phyloP scores from a whole-genome alignment of 1,284 basidiomycete species.

The Cryptococcus sp. region DNA sequence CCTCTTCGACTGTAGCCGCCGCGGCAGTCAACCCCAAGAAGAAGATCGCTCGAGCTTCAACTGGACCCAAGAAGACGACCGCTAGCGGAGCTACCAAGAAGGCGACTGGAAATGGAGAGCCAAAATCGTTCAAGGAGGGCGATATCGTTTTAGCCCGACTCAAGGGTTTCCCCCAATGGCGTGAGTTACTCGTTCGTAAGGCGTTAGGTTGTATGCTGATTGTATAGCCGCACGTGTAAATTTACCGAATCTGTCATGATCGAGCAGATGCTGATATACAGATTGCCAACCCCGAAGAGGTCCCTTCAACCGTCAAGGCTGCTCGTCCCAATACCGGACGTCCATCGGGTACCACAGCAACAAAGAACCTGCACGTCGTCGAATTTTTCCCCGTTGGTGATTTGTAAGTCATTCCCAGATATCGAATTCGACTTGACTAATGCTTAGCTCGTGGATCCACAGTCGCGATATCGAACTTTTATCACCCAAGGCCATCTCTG shows the following conservation, averaged over 20 bases:
- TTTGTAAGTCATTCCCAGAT: constrained; percentile 59
- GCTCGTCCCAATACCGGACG: constrained; percentile 24
- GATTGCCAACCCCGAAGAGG: constrained; percentile 36
- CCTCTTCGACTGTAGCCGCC: background rate
- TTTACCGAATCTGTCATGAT: constrained; percentile 14
- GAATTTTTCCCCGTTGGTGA: constrained; percentile 61
- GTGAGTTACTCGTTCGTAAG: constrained; percentile 30
- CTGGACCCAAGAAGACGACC: background rate
- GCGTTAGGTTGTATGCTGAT: background rate
- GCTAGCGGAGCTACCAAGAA: constrained; percentile 15
- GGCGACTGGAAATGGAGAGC: constrained; percentile 4
- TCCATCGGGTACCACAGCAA: constrained; percentile 6
- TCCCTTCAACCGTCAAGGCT: constrained; percentile 32
- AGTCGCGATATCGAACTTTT: constrained; percentile 77
- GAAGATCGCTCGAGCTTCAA: constrained; percentile 2
- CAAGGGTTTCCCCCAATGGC: constrained; percentile 88
- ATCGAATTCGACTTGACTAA: background rate
- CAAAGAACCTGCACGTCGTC: constrained; percentile 24
- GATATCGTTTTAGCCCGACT: constrained; percentile 90
- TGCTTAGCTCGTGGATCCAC: constrained; percentile 72
- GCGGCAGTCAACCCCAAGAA: background rate
- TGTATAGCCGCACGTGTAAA: constrained; percentile 31
- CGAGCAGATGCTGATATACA: constrained; percentile 9
- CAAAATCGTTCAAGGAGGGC: constrained; percentile 54
- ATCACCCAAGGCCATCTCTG: constrained; percentile 73